Base-by-base conservation (phyloP, 2,329 filamentous ascomycete genomes). In the Colletotrichum sp. region DNA sequence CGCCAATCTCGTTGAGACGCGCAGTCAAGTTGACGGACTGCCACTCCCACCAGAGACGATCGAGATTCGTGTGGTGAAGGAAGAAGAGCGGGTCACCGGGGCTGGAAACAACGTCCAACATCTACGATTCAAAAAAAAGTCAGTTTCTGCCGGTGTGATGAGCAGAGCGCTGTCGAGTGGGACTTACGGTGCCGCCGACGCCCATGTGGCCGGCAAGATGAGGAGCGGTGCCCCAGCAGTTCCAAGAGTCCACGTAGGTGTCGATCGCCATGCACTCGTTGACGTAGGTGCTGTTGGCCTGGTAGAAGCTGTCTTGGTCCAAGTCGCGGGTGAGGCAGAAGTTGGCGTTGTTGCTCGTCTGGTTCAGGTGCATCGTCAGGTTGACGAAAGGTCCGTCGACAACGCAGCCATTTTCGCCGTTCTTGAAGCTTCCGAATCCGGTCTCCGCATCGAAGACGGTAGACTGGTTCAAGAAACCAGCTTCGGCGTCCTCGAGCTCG, bases 1-100 rank as follows among this genome's bases (percentile, higher is more conserved):
- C 68, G 2, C 68, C 61, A 10, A 75, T 75, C 5, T 75, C 72
- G 5, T 61, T 67, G 13, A 75, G 32, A 21, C 72, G 55, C 24
- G 68, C 48, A n/a, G 52, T 57, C 24, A 77, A 78, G 32, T 80
- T 73, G 13, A 36, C 57, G 24, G 60, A 59, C 48, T 76, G 70
- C 70, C 74, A 76, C 34, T 74, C 57, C 74, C 74, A 76, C 70
- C 69, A 76, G 13, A 76, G 57, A 59, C 65, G 64, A 36, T 76
- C 73, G 2, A 76, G 64, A 16, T 73, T 73, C 9, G 73, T 74
- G 64, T 76, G 73, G n/a, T 74, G 73, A 16, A 76, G 65, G 21
- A 73, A 76, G 43, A 76, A 76, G 5, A 76, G 57, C 15, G 70
- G 73, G 21, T 76, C 73, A 8, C 67, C 72, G 3, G 72, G 72